Base-by-base conservation (phyloP, 169 alveolate genomes). In the Amoebophrya sp. region DNA sequence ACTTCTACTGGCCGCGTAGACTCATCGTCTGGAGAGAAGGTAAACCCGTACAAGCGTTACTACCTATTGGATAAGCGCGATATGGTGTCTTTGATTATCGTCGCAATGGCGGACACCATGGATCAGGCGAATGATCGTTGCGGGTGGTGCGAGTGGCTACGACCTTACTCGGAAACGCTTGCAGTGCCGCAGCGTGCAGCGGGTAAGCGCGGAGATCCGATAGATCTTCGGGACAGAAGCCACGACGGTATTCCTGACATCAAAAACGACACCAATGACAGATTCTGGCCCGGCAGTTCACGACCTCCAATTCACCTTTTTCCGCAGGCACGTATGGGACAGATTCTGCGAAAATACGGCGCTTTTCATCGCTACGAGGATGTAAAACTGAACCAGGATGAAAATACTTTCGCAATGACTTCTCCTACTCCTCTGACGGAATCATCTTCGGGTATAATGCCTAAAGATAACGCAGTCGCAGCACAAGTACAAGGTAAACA, bases 321-420 rank as follows among this genome's bases (percentile, higher is more conserved):
- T 65, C 83, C 83, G 83, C 83, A 65, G 83, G 83, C 33, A 26
- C 83, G 83, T 26, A 65, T 65, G 83, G 83, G 38, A 65, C 83
- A 65, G 10, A 36, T 65, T 29, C 26, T 65, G 83, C 83, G 83
- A 1, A 65, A 65, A 36, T 65, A 65, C 83, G 83, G 83, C 12
- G 33, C 18, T 65, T 26, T 65, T 6, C 29, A 47, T 47, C 65
- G 65, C 65, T 6, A 18, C 6, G 65, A 47, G 65, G n/a, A n/a
- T n/a, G n/a, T n/a, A 47, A 47, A 18, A 47, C 18, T 47, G 65
- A 6, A 47, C 29, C 65, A 47, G 65, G 65, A 18, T n/a, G n/a
- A n/a, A n/a, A n/a, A n/a, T n/a, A n/a, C n/a, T n/a, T n/a, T n/a
- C n/a, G n/a, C n/a, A n/a, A n/a, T n/a, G n/a, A n/a, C n/a, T n/a